Conservation (phyloP, 108 stramenopile species). For the Cyclotella choctawhatcheeana region DNA sequence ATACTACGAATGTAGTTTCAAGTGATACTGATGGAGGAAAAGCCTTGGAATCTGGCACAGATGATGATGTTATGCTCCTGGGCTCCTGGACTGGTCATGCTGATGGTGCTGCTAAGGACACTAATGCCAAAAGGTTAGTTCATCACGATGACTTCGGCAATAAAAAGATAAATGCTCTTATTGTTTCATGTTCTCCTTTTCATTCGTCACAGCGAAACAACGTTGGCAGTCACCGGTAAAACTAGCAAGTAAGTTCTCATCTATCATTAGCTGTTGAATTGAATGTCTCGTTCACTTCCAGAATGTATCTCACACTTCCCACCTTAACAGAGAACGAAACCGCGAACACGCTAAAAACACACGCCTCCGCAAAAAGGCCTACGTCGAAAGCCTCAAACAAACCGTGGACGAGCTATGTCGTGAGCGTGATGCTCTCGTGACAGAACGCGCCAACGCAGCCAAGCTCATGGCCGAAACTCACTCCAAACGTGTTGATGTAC, state of each 20-base stretch:
- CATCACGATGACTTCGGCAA: no score
- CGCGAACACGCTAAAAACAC: conserved; percentile 98
- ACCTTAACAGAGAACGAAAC: conserved; percentile 91
- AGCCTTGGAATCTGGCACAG: conserved; percentile 11
- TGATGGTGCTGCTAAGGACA: conserved; percentile 10
- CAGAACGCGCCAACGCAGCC: conserved; percentile 78
- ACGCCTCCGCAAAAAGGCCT: conserved; percentile 95
- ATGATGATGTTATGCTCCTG: background rate
- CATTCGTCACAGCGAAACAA: background rate
- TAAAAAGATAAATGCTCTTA: no score
- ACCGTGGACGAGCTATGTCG: conserved; percentile 89
- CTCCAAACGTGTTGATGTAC: conserved; percentile 85
- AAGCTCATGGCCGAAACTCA: conserved; percentile 80
- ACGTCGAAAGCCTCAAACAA: conserved; percentile 90
- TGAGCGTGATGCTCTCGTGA: conserved; percentile 79
- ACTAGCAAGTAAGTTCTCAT: conserved; percentile 51
- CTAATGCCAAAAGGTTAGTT: no score
- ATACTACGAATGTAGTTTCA: conserved; percentile 56
- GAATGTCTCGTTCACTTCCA: background rate
- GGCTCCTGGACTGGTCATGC: conserved; percentile 8
- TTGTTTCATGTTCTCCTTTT: no score
- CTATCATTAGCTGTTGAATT: no score
- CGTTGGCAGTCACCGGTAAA: background rate
- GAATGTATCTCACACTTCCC: no score
- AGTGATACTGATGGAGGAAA: conserved; percentile 81